phyloP scores from a whole-genome alignment of 495 filamentous ascomycete species.

The Parathielavia hyrcaniae region DNA sequence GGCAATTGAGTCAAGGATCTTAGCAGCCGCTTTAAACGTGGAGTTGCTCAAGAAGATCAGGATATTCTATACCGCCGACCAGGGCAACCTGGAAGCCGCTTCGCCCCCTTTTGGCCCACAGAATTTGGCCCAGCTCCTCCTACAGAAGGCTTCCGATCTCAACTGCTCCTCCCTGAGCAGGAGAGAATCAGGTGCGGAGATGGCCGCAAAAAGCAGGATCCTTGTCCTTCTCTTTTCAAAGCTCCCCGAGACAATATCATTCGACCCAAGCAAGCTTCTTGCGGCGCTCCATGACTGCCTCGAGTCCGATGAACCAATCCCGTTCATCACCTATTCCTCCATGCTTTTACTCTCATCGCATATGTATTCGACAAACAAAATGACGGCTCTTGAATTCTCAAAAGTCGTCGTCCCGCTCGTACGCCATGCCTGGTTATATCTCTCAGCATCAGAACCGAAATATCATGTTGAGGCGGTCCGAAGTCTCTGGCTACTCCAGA shows the following conservation, averaged over 20 bases:
- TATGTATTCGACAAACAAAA: conserved; percentile 53
- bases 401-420: conserved; percentile 63
- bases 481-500: conserved; percentile 77
- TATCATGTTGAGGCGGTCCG: conserved; percentile 90
- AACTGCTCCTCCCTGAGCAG: conserved; percentile 42
- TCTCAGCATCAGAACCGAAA: conserved; percentile 75
- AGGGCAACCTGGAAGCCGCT: conserved; percentile 48
- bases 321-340: conserved; percentile 52
- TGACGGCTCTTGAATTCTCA: conserved; percentile 53
- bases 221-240: conserved; percentile 55
- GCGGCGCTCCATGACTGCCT: conserved; percentile 48
- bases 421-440: conserved; percentile 64
- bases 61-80: conserved; percentile 57
- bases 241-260: conserved; percentile 44
- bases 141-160: conserved; percentile 54
- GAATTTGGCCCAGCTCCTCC: conserved; percentile 53
- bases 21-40: conserved; percentile 35
- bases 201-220: conserved; percentile 45
- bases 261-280: conserved; percentile 52
- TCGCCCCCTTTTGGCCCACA: conserved; percentile 53
- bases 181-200: conserved; percentile 31
- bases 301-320: conserved; percentile 27
- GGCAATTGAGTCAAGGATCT: conserved; percentile 25
- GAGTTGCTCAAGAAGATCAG: conserved; percentile 56
- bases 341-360: conserved; percentile 56